Conservation (phyloP, 169 alveolate species). For the Hammondia hammondi region DNA sequence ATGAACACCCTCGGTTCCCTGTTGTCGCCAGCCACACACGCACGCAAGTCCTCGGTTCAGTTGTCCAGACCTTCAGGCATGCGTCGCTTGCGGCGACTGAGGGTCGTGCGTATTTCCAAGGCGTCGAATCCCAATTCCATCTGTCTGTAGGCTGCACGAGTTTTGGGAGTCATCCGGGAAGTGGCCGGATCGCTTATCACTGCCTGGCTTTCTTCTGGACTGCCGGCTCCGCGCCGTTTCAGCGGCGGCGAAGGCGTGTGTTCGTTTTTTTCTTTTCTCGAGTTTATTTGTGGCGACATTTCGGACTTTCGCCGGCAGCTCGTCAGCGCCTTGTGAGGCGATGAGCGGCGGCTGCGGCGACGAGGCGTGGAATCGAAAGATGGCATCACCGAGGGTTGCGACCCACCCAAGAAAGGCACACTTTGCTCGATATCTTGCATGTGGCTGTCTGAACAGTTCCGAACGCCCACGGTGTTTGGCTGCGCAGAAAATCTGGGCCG, state of each 20-base stretch:
- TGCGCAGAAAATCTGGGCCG: too few species aligned
- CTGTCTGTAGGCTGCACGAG: not conserved
- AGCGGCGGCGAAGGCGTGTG: not conserved
- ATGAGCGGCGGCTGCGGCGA: not conserved
- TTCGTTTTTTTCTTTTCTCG: not conserved
- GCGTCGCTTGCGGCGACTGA: not conserved
- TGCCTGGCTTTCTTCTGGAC: not conserved
- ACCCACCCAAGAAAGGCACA: not conserved
- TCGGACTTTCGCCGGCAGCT: not conserved
- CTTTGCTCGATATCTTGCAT: not conserved
- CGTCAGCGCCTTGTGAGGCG: not conserved
- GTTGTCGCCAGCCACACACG: too few species aligned
- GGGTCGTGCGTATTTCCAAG: not conserved
- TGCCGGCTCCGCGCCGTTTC: not conserved
- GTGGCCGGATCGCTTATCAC: not conserved
- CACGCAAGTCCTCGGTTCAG: not conserved
- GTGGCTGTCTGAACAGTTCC: not conserved
- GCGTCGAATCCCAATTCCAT: not conserved
- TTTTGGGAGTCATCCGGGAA: conserved; percentile 1
- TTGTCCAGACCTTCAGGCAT: not conserved
- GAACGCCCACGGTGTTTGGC: too few species aligned
- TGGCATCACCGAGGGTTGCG: not conserved
- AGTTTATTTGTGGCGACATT: not conserved
- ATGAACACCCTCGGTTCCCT: too few species aligned
- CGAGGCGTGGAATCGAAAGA: not conserved